A percentile compares a stretch with the other conserved stretches of the same genome.
Conservation (phyloP, 176 grass and related monocot species). For the Saccharum officinarum region DNA sequence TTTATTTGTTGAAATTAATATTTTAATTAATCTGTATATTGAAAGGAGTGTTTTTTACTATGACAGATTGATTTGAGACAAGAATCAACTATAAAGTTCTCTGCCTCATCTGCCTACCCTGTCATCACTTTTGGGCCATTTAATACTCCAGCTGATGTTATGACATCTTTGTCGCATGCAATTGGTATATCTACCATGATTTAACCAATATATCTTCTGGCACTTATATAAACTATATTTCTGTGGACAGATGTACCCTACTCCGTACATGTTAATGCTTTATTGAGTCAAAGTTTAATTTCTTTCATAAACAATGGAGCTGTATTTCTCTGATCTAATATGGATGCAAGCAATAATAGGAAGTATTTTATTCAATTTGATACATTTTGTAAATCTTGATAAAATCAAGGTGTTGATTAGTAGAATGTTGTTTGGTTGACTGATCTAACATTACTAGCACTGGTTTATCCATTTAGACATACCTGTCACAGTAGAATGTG, state of each 20-base stretch:
- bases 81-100: slow-evolving; percentile 64
- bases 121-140: slow-evolving; percentile 86
- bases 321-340: neutral
- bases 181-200: slow-evolving; percentile 56
- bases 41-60: neutral
- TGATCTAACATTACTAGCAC: neutral
- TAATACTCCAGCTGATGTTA: slow-evolving; percentile 70
- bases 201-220: slow-evolving; percentile 3
- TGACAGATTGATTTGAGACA: slow-evolving; percentile 78
- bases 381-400: neutral
- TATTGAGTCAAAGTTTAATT: neutral
- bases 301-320: neutral
- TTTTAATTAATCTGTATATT: neutral
- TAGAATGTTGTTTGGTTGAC: neutral
- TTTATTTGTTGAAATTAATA: neutral
- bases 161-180: slow-evolving; percentile 71
- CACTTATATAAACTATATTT: neutral
- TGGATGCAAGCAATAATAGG: neutral
- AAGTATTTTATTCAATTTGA: slow-evolving; percentile 29
- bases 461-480: neutral
- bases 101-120: slow-evolving; percentile 59
- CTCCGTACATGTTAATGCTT: neutral
- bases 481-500: neutral
- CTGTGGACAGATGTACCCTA: neutral
- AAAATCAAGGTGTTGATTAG: neutral